Evolutionary conservation across 1,284 basidiomycete species (phyloP), one percentile per base, ranked within the genome.

Genomic region (Tylopilus sp.): DNA sequence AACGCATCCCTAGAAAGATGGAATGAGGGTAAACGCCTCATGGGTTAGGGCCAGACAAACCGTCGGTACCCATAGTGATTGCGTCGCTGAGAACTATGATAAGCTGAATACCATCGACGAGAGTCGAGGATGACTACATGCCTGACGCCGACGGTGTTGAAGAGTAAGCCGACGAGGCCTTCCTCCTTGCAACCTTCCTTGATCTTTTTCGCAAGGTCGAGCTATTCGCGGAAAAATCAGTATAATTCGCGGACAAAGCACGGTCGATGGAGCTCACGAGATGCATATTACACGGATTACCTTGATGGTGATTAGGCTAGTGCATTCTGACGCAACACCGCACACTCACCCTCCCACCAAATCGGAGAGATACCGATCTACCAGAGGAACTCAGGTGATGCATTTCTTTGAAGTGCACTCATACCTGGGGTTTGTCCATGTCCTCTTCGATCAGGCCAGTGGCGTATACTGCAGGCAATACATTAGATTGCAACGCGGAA

Each of bases 71-170:
- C 86, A 90, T 89, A 6, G 88, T 90, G 41, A 90, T 90, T 11
- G 81, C 88, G 66, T 89, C 88, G 58, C 86, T 87, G 47, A 43
- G 52, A 39, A 44, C 35, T 16, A 8, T 21, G 38, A 33, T 30
- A 12, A 19, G 19, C 26, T 48, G 13, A n/a, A 36, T 28, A 39
- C 30, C 38, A 31, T 42, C 25, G n/a, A 38, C 8, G 15, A 39
- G 34, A 51, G 29, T 44, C 5, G 18, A 36, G 3, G 9, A 4
- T n/a, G 12, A 28, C 18, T 25, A 45, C 63, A 36, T 59, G 84
- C 85, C 86, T 89, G 55, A 91, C 80, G 51, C 89, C 89, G 48
- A 92, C 81, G 13, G 89, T 89, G 60, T 84, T 90, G 66, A 89
- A 89, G 23, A 81, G 82, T 45, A 92, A 70, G 3, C 89, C 89